Evolutionary conservation across 106 monocot genomes (phyloP).

Genomic region (Dactylorhiza incarnata): DNA sequence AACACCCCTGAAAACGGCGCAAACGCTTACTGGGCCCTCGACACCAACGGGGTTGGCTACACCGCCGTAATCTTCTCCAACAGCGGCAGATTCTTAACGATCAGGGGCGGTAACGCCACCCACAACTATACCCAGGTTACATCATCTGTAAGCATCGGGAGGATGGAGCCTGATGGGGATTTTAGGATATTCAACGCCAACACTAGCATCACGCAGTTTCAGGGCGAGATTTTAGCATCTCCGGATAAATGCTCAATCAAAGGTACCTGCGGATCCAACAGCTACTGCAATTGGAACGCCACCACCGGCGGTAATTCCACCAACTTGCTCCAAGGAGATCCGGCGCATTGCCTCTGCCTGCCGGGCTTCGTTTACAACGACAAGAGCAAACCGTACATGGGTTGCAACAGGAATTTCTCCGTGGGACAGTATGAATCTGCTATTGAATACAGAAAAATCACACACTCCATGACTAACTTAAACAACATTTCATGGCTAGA

Average conservation of each 20-base stretch:
- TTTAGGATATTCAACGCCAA: neutral
- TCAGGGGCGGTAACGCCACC: no score
- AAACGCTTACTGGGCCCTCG: conserved; percentile 12
- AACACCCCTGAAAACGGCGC: neutral
- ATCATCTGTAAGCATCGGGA: neutral
- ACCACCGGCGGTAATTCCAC: neutral
- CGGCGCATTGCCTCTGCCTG: neutral
- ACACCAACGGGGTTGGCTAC: neutral
- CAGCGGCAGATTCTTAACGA: neutral
- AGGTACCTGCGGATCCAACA: neutral
- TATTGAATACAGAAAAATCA: neutral
- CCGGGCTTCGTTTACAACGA: conserved; percentile 3
- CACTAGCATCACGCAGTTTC: neutral
- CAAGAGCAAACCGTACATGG: neutral
- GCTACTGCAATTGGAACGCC: neutral
- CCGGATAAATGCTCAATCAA: neutral
- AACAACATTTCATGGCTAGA: neutral
- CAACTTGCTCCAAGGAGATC: no score
- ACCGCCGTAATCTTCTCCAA: neutral
- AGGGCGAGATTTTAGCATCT: neutral
- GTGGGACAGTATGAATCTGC: neutral
- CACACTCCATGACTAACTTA: neutral
- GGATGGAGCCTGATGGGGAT: neutral
- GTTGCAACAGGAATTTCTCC: neutral
- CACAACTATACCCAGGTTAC: neutral